Base-by-base conservation (phyloP, 2,329 filamentous ascomycete species). In the Nigrograna mackinnonii region DNA sequence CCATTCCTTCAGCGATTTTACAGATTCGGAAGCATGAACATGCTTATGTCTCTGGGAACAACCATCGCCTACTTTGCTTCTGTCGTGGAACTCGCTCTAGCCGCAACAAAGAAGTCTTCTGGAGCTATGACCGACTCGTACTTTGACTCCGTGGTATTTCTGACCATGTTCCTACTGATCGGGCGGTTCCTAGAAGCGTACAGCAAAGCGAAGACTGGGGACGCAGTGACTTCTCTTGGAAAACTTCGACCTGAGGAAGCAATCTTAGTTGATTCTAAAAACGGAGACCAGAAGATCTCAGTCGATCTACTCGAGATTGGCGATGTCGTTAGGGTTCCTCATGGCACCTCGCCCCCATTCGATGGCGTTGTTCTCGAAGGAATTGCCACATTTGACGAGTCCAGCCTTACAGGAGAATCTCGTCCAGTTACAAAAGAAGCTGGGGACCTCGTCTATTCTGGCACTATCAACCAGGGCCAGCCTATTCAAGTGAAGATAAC, bases 1-100 rank as follows among this genome's bases (percentile, higher is more conserved):
- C 87, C 89, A 0, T 64, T 95, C 4, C 56, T 88, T 13, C 80
- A 86, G 54, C 79, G 91, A 12, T 91, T 96, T 60, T 90, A 91
- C 66, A 84, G 87, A n/a, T 96, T 96, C 59, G 91, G 91, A 6
- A 96, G 91, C 72, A 96, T 96, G 91, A 95, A 95, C 62, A 86
- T 95, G 73, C 79, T 96, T 46, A 91, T 96, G 69, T 94, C 87
- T 6, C 78, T 95, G 2, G 91, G 91, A 5, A 95, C 91, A 0
- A 86, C 83, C 2, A 89, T 96, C 46, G 91, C 91, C 2, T 96
- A 95, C 64, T 74, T 95, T 48, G 85, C 89, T 0, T 95, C 90
- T 0, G 72, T 95, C 18, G 86, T 83, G 13, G 84, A 95, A 50
- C 78, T 96, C 38, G 80, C 83, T 5, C 80, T 84, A 4, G 79